Base-by-base conservation (phyloP, 805 yeast species). In the Jamesozyma gamospora region DNA sequence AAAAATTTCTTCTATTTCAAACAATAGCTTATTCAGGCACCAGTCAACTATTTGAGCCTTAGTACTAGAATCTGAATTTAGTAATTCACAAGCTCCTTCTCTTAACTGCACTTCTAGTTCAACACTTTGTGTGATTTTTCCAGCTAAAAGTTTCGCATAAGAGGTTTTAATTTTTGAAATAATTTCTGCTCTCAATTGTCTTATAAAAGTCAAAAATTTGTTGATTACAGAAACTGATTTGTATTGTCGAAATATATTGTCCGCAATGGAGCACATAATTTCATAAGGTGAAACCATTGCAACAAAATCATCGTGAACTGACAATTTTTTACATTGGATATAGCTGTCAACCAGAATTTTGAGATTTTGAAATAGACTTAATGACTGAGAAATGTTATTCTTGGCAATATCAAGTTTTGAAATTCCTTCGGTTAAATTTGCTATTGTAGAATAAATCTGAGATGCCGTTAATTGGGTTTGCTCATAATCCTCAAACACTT, bases 321-420 rank as follows among this genome's bases (percentile, higher is more conserved):
- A 33, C 15, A 47, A 37, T 2, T 35, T 17, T 17, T 44, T 50
- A 34, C 63, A 53, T 11, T 48, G 46, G 11, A 43, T 37, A 33
- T 56, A 58, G 15, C 58, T 48, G 28, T 75, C 77, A 6, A 83
- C 71, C 36, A 92, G 67, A 84, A 88, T 88, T 53, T 87, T 94
- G 29, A 92, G 66, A 45, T 95, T 72, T 52, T 90, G 84, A 48
- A 90, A 67, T 28, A 87, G 77, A 1, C 94, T 85, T 83, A 92
- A 84, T 10, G 92, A 76, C 21, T 77, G 68, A 2, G 86, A 88
- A 36, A 92, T 65, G 58, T 92, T 92, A 55, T 75, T 76, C 65
- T 92, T 92, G 28, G 88, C 79, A 37, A 74, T 75, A 60, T 92
- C 97, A 43, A 92, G 67, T 17, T 70, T 64, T 49, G 85, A 82